Base-by-base conservation (phyloP, 2,329 filamentous ascomycete species). In the Hortaea werneckii region DNA sequence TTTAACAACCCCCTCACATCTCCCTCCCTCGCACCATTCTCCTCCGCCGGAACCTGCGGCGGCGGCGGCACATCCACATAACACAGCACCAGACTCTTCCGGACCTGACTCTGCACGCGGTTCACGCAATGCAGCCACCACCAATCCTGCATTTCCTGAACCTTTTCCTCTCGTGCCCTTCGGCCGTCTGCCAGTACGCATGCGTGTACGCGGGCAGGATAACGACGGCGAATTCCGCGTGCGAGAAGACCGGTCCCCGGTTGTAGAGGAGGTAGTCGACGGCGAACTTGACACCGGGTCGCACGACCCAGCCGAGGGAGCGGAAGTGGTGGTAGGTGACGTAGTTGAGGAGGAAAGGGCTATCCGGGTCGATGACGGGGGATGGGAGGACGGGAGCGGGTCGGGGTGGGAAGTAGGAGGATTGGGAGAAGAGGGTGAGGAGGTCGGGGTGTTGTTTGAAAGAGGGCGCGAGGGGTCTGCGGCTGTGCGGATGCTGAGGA, bases 241-340 rank as follows among this genome's bases (percentile, higher is more conserved):
- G 92, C 20, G 87, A 82, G 64, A 98, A 96, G 0, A 92, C 90
- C 0, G 92, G 92, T 0, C 92, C 92, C 13, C 88, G 83, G 46
- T 87, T 82, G 67, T 98, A 98, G 6, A 98, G 76, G n/a, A 98
- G 71, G 71, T 87, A 95, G 65, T 98, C 92, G 7, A 88, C 85
- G 20, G 86, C 87, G 57, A 98, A 98, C 61, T 98, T 98, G 62
- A 94, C 82, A 32, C 92, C 94, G 5, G 85, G 81, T 10, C 94
- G 83, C 0, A 94, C 84, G 1, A 95, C 87, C 90, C 92, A 98
- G 26, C 92, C 92, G 0, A 96, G 74, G 0, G 88, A 94, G 34
- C 92, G 83, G 68, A 95, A 98, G 63, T 98, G 90, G 62, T 98
- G 92, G 64, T 95, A 98, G 12, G 87, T 87, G 9, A 80, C 81